These are phyloP conservation scores for Vigna mungo DNA, from an alignment of 306 rosid genomes.

Conservation along the genomic window DNA sequence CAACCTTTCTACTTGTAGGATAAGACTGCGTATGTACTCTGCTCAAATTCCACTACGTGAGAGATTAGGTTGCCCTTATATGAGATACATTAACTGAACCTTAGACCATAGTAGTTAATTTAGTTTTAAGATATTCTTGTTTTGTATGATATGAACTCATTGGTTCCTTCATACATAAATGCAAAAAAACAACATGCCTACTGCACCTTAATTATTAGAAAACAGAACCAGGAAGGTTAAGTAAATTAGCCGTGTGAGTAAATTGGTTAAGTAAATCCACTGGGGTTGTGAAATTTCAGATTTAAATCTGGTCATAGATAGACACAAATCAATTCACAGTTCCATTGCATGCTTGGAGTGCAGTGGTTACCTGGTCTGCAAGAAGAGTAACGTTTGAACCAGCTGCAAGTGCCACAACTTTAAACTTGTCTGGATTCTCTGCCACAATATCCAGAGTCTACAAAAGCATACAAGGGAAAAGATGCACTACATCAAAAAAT, in stretches of 20 bases:
- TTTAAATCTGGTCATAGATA: background rate
- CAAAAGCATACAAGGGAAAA: slow-evolving; percentile 49
- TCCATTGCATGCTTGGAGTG: slow-evolving; percentile 27
- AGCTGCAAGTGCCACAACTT: slow-evolving; percentile 92
- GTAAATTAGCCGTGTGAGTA: background rate
- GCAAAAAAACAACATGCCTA: slow-evolving; percentile 18
- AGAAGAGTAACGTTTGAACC: slow-evolving; percentile 96
- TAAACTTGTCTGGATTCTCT: slow-evolving; percentile 92
- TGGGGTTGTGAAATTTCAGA: slow-evolving; percentile 17
- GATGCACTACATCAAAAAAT: slow-evolving; percentile 7
- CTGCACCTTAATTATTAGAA: background rate
- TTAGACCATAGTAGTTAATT: slow-evolving; percentile 23
- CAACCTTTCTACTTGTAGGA: background rate
- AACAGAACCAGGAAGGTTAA: background rate
- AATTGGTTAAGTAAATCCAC: slow-evolving; percentile 23
- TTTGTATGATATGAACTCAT: background rate
- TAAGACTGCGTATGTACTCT: background rate
- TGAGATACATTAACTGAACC: slow-evolving; percentile 29
- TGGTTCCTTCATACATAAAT: background rate
- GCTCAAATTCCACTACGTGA: background rate
- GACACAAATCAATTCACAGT: slow-evolving; percentile 31
- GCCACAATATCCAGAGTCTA: slow-evolving; percentile 98
- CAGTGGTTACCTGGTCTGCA: slow-evolving; percentile 82
- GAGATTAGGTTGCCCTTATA: background rate
- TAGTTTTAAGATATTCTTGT: background rate